Evolutionary conservation across 164 flowering plant species (phyloP).

Genomic region (grape (Vitis vinifera)): ASM3070453v1 NC_081812.1:12308501-12309000

Average conservation of each 20-base stretch:
- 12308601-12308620: not conserved
- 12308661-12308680: not conserved
- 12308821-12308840: no score
- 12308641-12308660: no score
- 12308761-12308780: conserved; percentile 97
- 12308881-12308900: no score
- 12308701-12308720: conserved; percentile 71
- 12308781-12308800: conserved; percentile 98
- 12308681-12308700: conserved; percentile 39
- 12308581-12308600: not conserved
- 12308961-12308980: no score
- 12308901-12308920: no score
- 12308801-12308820: conserved; percentile 68
- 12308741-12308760: conserved; percentile 93
- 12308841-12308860: no score
- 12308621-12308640: no score
- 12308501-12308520: conserved; percentile 72
- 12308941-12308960: no score
- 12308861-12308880: no score
- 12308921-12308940: no score
- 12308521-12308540: conserved; percentile 68
- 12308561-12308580: not conserved
- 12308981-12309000: no score
- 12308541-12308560: not conserved
- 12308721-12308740: conserved; percentile 82